Conservation (phyloP, 495 filamentous ascomycete genomes). For the Penicillium bialowiezense region DNA sequence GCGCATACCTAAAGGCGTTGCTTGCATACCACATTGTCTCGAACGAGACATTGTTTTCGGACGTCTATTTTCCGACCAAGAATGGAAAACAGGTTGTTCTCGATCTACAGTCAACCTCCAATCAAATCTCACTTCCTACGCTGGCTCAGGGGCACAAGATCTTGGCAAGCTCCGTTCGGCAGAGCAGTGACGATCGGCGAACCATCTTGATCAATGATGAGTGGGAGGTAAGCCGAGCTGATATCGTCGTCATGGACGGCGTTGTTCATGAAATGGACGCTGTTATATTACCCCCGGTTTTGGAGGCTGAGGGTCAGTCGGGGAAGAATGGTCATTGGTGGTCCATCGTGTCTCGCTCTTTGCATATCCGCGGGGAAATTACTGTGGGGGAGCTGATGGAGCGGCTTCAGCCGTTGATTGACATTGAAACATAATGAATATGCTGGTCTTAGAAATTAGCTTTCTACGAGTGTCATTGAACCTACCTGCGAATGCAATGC, state of each 20-base stretch:
- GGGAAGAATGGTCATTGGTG: background rate
- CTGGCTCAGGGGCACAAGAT: background rate
- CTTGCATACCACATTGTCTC: slow-evolving; percentile 3
- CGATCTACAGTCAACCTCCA: background rate
- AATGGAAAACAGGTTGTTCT: background rate
- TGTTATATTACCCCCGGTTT: background rate
- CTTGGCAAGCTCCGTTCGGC: background rate
- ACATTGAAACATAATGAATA: background rate
- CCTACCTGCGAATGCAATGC: too few species aligned
- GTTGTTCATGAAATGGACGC: background rate
- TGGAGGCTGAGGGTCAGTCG: background rate
- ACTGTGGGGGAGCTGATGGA: background rate
- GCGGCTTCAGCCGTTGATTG: background rate
- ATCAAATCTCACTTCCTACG: background rate
- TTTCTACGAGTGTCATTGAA: too few species aligned
- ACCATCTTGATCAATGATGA: background rate
- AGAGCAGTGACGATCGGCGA: background rate
- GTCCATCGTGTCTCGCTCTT: background rate
- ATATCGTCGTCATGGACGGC: background rate
- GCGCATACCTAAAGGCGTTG: background rate
- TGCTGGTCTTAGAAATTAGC: background rate
- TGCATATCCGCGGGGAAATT: background rate
- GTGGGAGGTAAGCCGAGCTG: background rate
- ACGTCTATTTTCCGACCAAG: background rate
- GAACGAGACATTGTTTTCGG: slow-evolving; percentile 5